A percentile compares a stretch with the other conserved stretches of the same genome.
phyloP scores from a whole-genome alignment of 495 filamentous ascomycete species.

The Lichenothelia convexa region DNA sequence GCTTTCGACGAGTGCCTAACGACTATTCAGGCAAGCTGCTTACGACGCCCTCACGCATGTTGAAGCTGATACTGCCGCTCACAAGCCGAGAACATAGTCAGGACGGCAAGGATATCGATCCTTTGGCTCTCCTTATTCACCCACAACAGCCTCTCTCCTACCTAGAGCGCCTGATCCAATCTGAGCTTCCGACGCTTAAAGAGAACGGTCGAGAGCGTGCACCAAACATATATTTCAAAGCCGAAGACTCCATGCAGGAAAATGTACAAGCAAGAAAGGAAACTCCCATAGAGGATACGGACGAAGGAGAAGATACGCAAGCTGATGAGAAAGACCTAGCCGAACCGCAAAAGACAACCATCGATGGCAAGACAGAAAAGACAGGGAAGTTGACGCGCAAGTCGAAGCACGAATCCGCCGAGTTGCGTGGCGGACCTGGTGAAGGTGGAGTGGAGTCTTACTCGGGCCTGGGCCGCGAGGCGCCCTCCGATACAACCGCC shows the following conservation, averaged over 20 bases:
- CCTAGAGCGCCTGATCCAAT: constrained; percentile 76
- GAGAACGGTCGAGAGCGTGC: constrained; percentile 38
- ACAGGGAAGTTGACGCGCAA: constrained; percentile 26
- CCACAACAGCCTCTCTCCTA: constrained; percentile 88
- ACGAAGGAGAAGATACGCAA: constrained; percentile 18
- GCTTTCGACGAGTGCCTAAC: background rate
- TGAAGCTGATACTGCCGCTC: constrained; percentile 78
- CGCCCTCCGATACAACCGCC: constrained; percentile 15
- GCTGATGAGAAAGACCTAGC: constrained; percentile 21
- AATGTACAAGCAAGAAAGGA: constrained; percentile 21
- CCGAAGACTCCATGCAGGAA: constrained; percentile 51
- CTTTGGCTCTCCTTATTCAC: constrained; percentile 75
- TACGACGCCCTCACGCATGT: constrained; percentile 72
- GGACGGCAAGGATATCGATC: constrained; percentile 50
- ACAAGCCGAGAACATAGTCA: constrained; percentile 38
- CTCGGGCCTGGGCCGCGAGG: constrained; percentile 38
- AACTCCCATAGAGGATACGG: constrained; percentile 13
- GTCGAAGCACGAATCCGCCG: constrained; percentile 4
- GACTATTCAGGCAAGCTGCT: constrained; percentile 57
- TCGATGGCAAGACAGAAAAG: constrained; percentile 30
- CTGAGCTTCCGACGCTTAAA: constrained; percentile 60
- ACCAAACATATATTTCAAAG: constrained; percentile 62
- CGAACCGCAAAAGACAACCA: constrained; percentile 24
- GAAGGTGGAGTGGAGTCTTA: constrained; percentile 42
- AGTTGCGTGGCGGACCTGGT: constrained; percentile 21